These are phyloP conservation scores for Calonectria hongkongensis DNA, from an alignment of 2,329 filamentous ascomycete genomes.

Conservation along the genomic window DNA sequence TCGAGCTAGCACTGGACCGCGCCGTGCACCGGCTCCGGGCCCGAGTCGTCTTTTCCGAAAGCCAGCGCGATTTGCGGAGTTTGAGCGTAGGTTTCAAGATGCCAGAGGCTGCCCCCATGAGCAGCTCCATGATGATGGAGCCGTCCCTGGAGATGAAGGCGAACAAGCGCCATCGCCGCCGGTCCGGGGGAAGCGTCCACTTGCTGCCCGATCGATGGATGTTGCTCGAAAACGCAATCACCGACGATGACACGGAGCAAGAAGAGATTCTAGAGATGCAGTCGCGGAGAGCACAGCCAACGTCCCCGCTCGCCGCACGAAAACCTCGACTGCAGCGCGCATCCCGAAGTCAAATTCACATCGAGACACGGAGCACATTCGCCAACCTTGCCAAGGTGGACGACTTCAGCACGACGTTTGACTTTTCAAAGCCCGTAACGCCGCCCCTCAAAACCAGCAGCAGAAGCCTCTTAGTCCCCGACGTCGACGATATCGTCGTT, in stretches of 20 bases:
- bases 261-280: constrained; percentile 67
- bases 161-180: constrained; percentile 66
- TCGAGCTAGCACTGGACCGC: constrained; percentile 88
- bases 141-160: constrained; percentile 52
- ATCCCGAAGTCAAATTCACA: constrained; percentile 62
- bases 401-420: constrained; percentile 53
- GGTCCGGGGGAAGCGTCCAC: constrained; percentile 70
- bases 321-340: constrained; percentile 65
- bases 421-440: constrained; percentile 62
- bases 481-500: constrained; percentile 18
- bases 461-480: neutral
- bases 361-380: constrained; percentile 50
- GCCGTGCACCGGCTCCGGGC: constrained; percentile 82
- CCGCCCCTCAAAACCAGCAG: constrained; percentile 40
- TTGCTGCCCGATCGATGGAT: constrained; percentile 61
- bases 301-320: constrained; percentile 55
- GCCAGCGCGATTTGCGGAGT: constrained; percentile 75
- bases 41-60: constrained; percentile 80
- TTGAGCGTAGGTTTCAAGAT: constrained; percentile 52
- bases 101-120: constrained; percentile 42
- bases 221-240: constrained; percentile 62
- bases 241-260: constrained; percentile 66
- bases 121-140: constrained; percentile 44
- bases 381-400: constrained; percentile 44
- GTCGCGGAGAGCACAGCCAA: constrained; percentile 54